phyloP scores from a whole-genome alignment of 2,329 filamentous ascomycete species.

The Talaromyces amestolkiae region DNA sequence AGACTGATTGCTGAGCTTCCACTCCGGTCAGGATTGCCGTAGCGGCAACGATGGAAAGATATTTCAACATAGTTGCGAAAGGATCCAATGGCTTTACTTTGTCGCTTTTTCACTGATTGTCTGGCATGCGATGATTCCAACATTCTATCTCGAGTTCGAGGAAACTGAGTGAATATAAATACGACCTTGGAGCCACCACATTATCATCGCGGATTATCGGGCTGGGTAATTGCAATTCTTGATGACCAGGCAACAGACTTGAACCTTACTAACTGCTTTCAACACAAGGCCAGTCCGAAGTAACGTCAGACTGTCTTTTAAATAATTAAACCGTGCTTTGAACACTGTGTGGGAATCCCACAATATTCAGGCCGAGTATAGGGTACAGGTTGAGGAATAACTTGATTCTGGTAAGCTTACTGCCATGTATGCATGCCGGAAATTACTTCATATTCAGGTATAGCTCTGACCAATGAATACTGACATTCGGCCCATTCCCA shows the following conservation, averaged over 20 bases:
- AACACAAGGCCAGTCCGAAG: neutral
- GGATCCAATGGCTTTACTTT: neutral
- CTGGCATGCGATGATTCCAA: neutral
- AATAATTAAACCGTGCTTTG: too few relatives aligned
- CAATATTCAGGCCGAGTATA: neutral
- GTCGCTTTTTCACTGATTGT: neutral
- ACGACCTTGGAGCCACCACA: neutral
- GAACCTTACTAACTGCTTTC: neutral
- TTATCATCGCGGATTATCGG: conserved; percentile 16
- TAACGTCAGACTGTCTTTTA: neutral
- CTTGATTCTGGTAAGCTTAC: neutral
- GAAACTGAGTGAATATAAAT: neutral
- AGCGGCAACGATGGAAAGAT: conserved; percentile 1
- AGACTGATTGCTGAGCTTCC: conserved; percentile 16
- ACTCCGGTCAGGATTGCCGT: conserved; percentile 3
- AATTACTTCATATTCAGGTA: neutral
- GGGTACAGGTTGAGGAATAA: neutral
- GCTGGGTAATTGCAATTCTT: neutral
- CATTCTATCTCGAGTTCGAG: neutral
- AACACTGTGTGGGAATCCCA: neutral
- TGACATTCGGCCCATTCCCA: neutral
- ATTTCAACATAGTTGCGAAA: conserved; percentile 10
- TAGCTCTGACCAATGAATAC: neutral
- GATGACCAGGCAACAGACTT: neutral
- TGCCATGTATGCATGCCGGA: neutral